phyloP scores from a whole-genome alignment of 108 stramenopile genomes.

The Skeletonema potamos region DNA sequence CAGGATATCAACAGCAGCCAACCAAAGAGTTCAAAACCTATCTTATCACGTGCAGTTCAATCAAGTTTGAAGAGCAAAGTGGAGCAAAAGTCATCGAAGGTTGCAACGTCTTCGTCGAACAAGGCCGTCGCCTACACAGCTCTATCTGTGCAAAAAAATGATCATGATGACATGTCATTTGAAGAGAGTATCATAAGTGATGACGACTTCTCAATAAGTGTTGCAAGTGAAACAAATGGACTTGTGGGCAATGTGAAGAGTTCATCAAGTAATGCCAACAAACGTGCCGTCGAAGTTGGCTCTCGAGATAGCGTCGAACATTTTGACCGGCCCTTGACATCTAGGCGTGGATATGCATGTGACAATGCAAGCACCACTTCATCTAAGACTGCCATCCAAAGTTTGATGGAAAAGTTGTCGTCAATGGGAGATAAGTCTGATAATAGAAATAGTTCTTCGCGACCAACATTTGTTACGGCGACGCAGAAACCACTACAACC shows the following conservation, averaged over 20 bases:
- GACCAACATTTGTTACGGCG: neutral
- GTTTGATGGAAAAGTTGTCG: neutral
- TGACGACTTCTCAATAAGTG: neutral
- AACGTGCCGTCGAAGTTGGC: neutral
- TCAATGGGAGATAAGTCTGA: neutral
- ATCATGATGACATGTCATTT: neutral
- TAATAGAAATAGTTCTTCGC: neutral
- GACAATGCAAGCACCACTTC: neutral
- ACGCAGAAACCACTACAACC: neutral
- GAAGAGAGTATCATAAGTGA: neutral
- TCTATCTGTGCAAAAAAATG: neutral
- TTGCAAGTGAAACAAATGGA: neutral
- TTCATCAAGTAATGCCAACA: neutral
- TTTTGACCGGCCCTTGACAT: too few relatives aligned
- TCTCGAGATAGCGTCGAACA: neutral
- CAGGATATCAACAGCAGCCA: neutral
- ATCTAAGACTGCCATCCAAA: neutral
- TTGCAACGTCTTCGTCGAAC: too few relatives aligned
- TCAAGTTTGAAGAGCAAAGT: neutral
- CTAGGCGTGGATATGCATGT: neutral
- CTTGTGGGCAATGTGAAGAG: neutral
- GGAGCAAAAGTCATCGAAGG: neutral
- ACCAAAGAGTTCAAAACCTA: neutral
- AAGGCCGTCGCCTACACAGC: neutral
- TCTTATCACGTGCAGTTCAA: neutral